Evolutionary conservation across 306 rosid species (phyloP), one percentile per base, ranked within the genome.

Genomic region (Lathyrus sativus): DNA sequence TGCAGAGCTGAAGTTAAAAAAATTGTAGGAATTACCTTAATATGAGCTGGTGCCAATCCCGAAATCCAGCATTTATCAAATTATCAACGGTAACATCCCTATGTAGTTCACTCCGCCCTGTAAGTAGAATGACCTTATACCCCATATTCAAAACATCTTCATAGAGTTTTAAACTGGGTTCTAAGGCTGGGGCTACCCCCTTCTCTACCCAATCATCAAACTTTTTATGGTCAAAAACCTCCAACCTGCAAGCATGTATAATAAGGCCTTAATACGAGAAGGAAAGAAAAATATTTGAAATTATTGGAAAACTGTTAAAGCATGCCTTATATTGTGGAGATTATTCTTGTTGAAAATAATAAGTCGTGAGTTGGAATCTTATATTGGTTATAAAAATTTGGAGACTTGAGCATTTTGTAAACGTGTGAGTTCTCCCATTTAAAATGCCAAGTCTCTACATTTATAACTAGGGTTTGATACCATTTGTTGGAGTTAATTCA

Each of bases 91-190:
- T 93, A 66, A 61, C 65, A 73, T 51, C 54, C 76, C 96, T 76
- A 28, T 84, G 95, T 24, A 68, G 70, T 72, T 93, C 99, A 5
- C 75, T 72, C 62, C 97, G 79, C 22, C 98, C 98, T n/a, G 97
- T 93, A 74, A 93, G 78, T 74, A 93, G 84, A 81, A 93, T 73
- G 46, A 93, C 80, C 86, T 88, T 90, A 74, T 82, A 85, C 13
- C 98, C 98, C 82, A 83, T 13, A 14, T 73, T 78, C 81, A 86
- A 38, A 62, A 93, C 72, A 78, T 86, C 88, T 72, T 88, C 83
- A 59, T 90, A 88, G 64, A 88, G 96, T 76, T 82, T 83, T 67
- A 93, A 90, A 82, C 96, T 85, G 73, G 90, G 75, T 60, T 79
- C 71, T 46, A 93, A 73, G 5, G 89, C 85, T 3, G 88, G 91